Conservation (phyloP, 768 basidiomycete genomes). For the Pleurotus tuber-regium region DNA sequence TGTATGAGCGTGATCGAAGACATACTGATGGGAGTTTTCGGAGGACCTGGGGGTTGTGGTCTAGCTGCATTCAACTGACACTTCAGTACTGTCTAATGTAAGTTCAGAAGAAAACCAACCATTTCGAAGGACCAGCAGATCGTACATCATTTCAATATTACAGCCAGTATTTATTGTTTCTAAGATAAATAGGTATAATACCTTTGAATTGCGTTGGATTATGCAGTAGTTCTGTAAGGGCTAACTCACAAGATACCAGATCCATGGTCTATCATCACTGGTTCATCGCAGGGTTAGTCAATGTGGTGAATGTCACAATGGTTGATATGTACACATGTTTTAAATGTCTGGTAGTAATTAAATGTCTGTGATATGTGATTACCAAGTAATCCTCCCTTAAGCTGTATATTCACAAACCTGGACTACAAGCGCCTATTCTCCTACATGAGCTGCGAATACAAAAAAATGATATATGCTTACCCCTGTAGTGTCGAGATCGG, state of each 20-base stretch:
- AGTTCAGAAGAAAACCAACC: too few relatives aligned
- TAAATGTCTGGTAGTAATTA: constrained; percentile 10
- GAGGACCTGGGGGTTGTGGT: too few relatives aligned
- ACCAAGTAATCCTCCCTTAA: neutral
- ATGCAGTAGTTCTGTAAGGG: neutral
- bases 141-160: constrained; percentile 14
- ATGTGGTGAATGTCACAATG: neutral
- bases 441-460: too few relatives aligned
- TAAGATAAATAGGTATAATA: constrained; percentile 11
- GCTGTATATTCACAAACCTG: neutral
- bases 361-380: constrained; percentile 5
- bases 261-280: constrained; percentile 6
- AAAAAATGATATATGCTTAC: too few relatives aligned
- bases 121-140: constrained; percentile 13
- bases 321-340: constrained; percentile 4
- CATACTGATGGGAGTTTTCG: too few relatives aligned
- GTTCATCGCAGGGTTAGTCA: neutral
- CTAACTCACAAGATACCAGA: constrained; percentile 7
- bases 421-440: constrained; percentile 3
- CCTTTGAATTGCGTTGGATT: too few relatives aligned
- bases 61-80: too few relatives aligned
- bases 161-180: constrained; percentile 15
- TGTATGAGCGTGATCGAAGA: too few relatives aligned
- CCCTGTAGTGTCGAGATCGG: too few relatives aligned
- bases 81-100: too few relatives aligned